A percentile compares a stretch with the other conserved stretches of the same genome.
phyloP scores from a whole-genome alignment of 192 early-diverging fungal species.

The Entomortierella beljakovae region DNA sequence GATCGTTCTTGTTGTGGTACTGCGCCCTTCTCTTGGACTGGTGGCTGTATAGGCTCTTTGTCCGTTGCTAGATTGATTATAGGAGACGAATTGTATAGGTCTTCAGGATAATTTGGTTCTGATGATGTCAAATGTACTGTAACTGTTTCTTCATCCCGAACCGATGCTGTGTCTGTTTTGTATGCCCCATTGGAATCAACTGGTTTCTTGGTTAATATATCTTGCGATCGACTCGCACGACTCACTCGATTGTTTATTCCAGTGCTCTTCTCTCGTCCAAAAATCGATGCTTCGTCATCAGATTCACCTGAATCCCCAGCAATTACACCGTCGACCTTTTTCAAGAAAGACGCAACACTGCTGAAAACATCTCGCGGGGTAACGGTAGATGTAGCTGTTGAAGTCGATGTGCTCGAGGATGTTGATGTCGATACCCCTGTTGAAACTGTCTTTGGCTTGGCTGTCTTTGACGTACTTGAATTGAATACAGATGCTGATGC shows the following conservation, averaged over 20 bases:
- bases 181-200: background rate
- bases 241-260: background rate
- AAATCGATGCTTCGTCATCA: constrained; percentile 19
- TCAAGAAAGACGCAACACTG: constrained; percentile 37
- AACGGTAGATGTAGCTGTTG: background rate
- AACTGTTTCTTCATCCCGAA: background rate
- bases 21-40: background rate
- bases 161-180: background rate
- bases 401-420: background rate
- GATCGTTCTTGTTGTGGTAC: background rate
- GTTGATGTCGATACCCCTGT: constrained; percentile 18
- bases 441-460: constrained; percentile 1
- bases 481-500: background rate
- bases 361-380: constrained; percentile 21
- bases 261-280: constrained; percentile 3
- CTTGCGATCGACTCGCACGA: background rate
- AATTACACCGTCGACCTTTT: constrained; percentile 39
- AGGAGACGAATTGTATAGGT: constrained; percentile 1
- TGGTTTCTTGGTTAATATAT: background rate
- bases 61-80: background rate
- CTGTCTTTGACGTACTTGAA: background rate
- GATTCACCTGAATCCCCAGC: constrained; percentile 20
- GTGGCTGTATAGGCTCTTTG: background rate
- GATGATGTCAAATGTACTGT: background rate
- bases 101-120: background rate